Evolutionary conservation across 345 rosid genomes (phyloP).

Genomic region (Psidium guajava): DNA sequence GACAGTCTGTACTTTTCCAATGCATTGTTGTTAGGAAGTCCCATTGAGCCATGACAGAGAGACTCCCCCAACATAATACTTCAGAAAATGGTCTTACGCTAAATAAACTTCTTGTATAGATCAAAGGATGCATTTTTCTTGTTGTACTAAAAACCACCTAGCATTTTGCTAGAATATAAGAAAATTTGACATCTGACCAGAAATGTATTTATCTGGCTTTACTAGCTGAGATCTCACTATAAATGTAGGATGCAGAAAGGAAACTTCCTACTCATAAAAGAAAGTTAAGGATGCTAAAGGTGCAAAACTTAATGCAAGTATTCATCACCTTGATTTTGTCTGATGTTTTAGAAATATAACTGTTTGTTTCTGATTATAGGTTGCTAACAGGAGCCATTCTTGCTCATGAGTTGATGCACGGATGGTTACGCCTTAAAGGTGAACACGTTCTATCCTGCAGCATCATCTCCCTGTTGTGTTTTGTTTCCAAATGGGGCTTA

Average conservation of each 20-base stretch:
- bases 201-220: background rate
- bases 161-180: background rate
- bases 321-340: background rate
- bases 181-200: background rate
- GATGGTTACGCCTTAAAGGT: slow-evolving; percentile 94
- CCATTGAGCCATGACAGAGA: background rate
- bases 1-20: background rate
- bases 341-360: background rate
- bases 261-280: background rate
- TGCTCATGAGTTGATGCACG: slow-evolving; percentile 91
- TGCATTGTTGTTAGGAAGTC: background rate
- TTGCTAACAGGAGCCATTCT: slow-evolving; percentile 92
- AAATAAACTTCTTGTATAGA: background rate
- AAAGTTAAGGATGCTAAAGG: background rate
- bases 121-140: background rate
- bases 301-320: background rate
- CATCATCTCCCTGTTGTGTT: background rate
- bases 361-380: slow-evolving; percentile 23
- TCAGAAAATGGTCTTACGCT: background rate
- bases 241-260: background rate
- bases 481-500: background rate
- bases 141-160: background rate
- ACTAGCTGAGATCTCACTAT: background rate
- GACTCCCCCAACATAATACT: background rate
- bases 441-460: background rate